Evolutionary conservation across 192 early-diverging fungal species (phyloP).

Genomic region (Cladochytrium replicatum): DNA sequence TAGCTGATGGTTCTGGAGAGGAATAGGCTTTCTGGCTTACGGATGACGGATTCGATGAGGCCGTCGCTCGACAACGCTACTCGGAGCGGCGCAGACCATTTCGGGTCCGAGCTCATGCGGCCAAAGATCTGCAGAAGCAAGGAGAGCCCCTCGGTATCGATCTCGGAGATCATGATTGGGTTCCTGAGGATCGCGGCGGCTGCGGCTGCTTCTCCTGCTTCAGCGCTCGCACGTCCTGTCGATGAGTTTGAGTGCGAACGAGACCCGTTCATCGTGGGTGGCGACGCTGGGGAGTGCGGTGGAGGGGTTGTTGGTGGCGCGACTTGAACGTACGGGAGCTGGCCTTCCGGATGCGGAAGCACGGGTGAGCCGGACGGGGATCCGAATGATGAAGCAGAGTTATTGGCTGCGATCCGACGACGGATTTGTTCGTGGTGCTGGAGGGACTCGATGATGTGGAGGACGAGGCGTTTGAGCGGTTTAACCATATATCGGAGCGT

Average conservation of each 20-base stretch:
- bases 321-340: no score
- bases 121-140: conserved; percentile 3
- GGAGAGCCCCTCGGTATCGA: no score
- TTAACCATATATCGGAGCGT: conserved; percentile 12
- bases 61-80: not conserved
- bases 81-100: not conserved
- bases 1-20: not conserved
- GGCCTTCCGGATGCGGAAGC: no score
- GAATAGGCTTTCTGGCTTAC: not conserved
- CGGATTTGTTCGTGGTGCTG: conserved; percentile 12
- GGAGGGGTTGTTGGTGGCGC: no score
- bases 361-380: conserved; percentile 7
- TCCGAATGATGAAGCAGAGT: conserved; percentile 16
- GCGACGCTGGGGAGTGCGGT: no score
- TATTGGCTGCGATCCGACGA: conserved; percentile 11
- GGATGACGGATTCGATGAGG: not conserved
- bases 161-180: no score
- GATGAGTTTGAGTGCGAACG: no score
- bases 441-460: no score
- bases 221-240: no score
- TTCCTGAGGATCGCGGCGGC: no score
- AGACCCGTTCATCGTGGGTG: no score
- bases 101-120: not conserved
- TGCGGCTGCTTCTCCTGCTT: no score
- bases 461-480: conserved; percentile 13